These are phyloP conservation scores for Candolleomyces aberdarensis DNA, from an alignment of 768 basidiomycete species.

Conservation along the genomic window DNA sequence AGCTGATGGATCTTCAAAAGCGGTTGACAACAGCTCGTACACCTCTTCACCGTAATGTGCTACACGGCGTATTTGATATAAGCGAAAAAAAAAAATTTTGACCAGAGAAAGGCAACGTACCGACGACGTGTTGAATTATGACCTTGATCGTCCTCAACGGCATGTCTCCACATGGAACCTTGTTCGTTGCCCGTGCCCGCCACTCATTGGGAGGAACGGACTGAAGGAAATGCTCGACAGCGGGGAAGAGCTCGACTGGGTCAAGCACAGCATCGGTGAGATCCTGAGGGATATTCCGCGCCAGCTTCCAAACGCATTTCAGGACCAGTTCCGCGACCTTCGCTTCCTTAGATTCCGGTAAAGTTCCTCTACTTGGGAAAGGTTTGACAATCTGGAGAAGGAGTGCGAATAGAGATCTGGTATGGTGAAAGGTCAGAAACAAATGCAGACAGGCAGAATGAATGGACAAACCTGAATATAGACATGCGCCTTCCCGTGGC, in stretches of 20 bases:
- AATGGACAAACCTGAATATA: conserved; percentile 71
- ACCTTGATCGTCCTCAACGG: conserved; percentile 97
- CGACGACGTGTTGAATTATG: conserved; percentile 94
- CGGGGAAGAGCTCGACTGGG: conserved; percentile 85
- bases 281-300: conserved; percentile 91
- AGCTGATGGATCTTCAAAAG: conserved; percentile 96
- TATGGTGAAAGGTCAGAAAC: conserved; percentile 4
- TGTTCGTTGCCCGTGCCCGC: conserved; percentile 87
- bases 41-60: conserved; percentile 86
- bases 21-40: conserved; percentile 84
- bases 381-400: conserved; percentile 82
- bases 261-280: conserved; percentile 76
- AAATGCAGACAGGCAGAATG: neutral
- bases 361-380: conserved; percentile 71
- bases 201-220: conserved; percentile 95
- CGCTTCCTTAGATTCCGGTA: conserved; percentile 74
- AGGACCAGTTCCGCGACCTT: conserved; percentile 90
- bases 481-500: conserved; percentile 88
- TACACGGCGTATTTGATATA: conserved; percentile 18
- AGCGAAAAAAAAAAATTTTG: neutral
- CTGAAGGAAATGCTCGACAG: conserved; percentile 92
- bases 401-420: conserved; percentile 74
- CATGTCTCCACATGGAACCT: conserved; percentile 96
- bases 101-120: conserved; percentile 45
- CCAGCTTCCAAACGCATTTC: conserved; percentile 98